Percentiles rank a stretch among this genome's conserved stretches.
These are phyloP conservation scores for Nelumbo lutea DNA, from an alignment of 164 flowering plant species.

Conservation along the genomic window DNA sequence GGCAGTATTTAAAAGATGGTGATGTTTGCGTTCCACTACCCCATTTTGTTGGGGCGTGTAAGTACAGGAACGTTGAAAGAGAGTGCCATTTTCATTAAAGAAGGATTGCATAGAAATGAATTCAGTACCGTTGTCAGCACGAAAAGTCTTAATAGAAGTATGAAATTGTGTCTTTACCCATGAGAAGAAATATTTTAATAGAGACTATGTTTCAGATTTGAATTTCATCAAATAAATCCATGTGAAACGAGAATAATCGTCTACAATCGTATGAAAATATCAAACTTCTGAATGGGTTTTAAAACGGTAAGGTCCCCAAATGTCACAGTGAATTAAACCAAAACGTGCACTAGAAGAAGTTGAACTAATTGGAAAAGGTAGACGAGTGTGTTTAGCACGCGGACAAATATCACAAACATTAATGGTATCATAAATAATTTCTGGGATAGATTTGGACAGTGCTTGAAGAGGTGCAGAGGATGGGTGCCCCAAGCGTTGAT, in stretches of 20 bases:
- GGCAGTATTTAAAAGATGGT: not conserved
- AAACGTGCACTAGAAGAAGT: not conserved
- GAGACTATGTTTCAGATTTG: not conserved
- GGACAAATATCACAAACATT: not conserved
- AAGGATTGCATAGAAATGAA: not conserved
- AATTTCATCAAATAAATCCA: not conserved
- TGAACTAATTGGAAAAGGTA: no score
- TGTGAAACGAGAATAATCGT: no score
- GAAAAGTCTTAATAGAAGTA: not conserved
- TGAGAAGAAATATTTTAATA: not conserved
- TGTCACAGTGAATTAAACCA: no score
- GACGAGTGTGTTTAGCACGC: not conserved
- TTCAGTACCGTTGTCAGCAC: not conserved
- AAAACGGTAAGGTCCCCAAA: not conserved
- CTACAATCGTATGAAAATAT: not conserved
- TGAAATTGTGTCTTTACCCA: not conserved
- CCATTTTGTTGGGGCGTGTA: no score
- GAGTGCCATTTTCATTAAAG: not conserved
- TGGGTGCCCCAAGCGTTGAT: no score
- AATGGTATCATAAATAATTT: not conserved
- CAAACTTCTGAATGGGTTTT: not conserved
- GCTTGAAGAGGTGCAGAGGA: no score
- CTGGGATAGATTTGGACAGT: not conserved
- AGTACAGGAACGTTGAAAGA: no score
- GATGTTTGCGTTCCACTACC: no score